These are phyloP conservation scores for Crepidotus sp. DNA, from an alignment of 1,284 basidiomycete species.

Conservation along the genomic window DNA sequence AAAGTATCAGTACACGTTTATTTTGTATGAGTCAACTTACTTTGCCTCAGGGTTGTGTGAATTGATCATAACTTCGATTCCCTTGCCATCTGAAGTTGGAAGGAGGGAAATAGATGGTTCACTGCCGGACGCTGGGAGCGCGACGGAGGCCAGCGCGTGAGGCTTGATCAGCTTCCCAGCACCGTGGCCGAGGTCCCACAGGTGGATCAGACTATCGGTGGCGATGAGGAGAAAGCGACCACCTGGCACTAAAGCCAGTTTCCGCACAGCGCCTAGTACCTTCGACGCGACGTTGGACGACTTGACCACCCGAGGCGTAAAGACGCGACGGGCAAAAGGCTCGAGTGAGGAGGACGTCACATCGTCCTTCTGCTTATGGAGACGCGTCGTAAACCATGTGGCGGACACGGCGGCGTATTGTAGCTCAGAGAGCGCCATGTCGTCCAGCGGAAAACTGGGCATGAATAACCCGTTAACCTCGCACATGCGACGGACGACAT, in stretches of 20 bases:
- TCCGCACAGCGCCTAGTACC: background rate
- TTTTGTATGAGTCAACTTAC: background rate
- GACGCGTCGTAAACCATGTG: conserved; percentile 1
- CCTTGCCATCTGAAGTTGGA: conserved; percentile 1
- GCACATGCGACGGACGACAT: conserved; percentile 6
- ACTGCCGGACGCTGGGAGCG: background rate
- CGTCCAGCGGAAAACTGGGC: conserved; percentile 6
- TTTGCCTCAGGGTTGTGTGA: background rate
- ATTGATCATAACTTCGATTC: conserved; percentile 6
- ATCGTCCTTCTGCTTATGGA: background rate
- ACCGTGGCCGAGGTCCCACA: conserved; percentile 4
- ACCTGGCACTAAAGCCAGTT: conserved; percentile 1
- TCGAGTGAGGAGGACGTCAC: background rate
- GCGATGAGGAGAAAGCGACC: conserved; percentile 4
- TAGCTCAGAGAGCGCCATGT: conserved; percentile 5
- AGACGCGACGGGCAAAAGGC: background rate
- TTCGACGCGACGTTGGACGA: conserved; percentile 1
- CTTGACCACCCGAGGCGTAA: conserved; percentile 1
- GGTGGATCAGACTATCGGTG: conserved; percentile 2
- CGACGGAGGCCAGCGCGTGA: conserved; percentile 3
- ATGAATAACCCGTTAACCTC: conserved; percentile 4
- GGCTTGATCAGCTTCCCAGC: conserved; percentile 2
- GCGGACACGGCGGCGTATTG: conserved; percentile 1
- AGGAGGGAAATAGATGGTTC: conserved; percentile 2
- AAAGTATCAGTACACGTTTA: background rate